A percentile compares a stretch with the other conserved stretches of the same genome.
Conservation (phyloP, 257 asterid genomes). For the Fraxinus quadrangulata region DNA sequence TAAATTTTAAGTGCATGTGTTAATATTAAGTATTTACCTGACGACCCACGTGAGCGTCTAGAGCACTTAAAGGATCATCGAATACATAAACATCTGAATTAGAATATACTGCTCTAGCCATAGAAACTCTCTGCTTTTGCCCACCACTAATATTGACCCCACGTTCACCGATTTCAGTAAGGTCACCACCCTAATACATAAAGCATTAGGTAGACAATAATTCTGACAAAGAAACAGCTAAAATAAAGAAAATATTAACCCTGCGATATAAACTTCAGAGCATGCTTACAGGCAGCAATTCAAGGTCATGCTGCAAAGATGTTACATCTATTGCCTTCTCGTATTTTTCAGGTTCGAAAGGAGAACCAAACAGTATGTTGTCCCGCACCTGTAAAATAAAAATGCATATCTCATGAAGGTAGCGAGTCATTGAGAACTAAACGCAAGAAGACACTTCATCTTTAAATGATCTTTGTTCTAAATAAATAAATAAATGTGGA, state of each 20-base stretch:
- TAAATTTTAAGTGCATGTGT: background rate
- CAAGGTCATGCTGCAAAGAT: constrained; percentile 84
- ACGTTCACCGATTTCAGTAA: constrained; percentile 99
- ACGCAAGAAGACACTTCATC: background rate
- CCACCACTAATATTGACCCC: constrained; percentile 99
- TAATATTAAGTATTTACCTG: constrained; percentile 57
- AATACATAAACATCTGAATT: constrained; percentile 87
- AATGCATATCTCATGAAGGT: constrained; percentile 23
- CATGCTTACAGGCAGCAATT: constrained; percentile 70
- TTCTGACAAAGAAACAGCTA: constrained; percentile 12
- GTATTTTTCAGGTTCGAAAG: constrained; percentile 61
- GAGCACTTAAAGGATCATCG: constrained; percentile 98
- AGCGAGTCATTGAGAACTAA: background rate
- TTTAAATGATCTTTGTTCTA: background rate
- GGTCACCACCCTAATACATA: constrained; percentile 82
- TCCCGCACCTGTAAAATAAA: constrained; percentile 72
- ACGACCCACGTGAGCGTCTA: constrained; percentile 97
- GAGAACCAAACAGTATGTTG: constrained; percentile 85
- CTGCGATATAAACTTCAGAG: constrained; percentile 15
- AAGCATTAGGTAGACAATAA: constrained; percentile 20
- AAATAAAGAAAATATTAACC: constrained; percentile 23
- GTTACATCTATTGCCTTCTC: constrained; percentile 76
- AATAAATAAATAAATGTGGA: background rate
- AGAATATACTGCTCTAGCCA: constrained; percentile 98
- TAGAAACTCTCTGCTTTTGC: constrained; percentile 96